These are phyloP conservation scores for Oemleria cerasiformis DNA, from an alignment of 306 rosid species.

Conservation along the genomic window DNA sequence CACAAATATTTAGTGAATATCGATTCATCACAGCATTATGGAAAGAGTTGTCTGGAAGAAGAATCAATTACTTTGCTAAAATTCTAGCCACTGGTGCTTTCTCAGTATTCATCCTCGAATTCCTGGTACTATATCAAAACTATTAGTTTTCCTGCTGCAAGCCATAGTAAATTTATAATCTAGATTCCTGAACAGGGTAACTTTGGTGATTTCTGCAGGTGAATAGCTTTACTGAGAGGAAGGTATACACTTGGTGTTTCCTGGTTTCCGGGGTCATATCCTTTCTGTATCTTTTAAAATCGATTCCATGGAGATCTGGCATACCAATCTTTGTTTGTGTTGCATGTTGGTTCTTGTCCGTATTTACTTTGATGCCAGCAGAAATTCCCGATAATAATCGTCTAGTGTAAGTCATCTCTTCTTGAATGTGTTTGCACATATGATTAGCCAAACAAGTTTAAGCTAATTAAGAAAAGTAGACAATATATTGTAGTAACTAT, in stretches of 20 bases:
- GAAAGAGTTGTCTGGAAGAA: constrained; percentile 61
- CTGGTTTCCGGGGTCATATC: constrained; percentile 49
- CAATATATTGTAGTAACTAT: too few species aligned
- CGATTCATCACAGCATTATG: constrained; percentile 62
- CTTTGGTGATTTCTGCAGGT: constrained; percentile 50
- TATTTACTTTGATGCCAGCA: constrained; percentile 93
- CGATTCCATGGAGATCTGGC: constrained; percentile 78
- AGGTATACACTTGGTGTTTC: constrained; percentile 83
- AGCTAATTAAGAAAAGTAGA: neutral
- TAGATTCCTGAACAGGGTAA: constrained; percentile 28
- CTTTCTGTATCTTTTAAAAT: constrained; percentile 49
- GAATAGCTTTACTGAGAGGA: constrained; percentile 80
- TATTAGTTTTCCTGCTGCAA: constrained; percentile 15
- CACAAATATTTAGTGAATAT: constrained; percentile 69
- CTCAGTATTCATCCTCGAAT: constrained; percentile 62
- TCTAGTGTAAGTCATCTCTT: constrained; percentile 60
- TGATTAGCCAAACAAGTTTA: neutral
- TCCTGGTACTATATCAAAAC: constrained; percentile 58
- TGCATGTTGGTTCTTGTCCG: constrained; percentile 73
- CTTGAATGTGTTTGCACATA: constrained; percentile 10
- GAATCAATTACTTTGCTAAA: constrained; percentile 41
- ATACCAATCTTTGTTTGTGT: constrained; percentile 61
- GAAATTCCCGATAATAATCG: constrained; percentile 83
- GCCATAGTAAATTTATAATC: constrained; percentile 20
- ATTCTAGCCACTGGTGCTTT: constrained; percentile 50